Percentiles rank a stretch among this genome's conserved stretches.
These are phyloP conservation scores for Rosellinia necatrix DNA, from an alignment of 2,329 filamentous ascomycete species.

Conservation along the genomic window DNA sequence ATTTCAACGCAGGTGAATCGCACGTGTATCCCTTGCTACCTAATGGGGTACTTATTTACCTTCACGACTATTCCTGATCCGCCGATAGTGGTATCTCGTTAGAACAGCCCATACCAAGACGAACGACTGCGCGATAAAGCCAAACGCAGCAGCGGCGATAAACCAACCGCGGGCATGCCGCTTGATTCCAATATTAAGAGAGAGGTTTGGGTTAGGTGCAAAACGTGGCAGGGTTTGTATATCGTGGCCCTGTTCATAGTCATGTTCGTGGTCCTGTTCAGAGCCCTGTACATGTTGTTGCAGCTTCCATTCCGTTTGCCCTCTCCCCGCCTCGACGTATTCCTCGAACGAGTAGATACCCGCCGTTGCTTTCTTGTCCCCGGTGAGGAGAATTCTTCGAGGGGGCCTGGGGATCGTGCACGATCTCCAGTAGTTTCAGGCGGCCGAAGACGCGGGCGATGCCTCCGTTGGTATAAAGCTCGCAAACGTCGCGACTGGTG, in stretches of 20 bases:
- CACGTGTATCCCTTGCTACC: too few species aligned
- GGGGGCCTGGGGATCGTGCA: constrained; percentile 24
- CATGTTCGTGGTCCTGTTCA: too few species aligned
- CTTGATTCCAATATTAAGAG: constrained; percentile 15
- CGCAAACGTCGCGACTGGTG: constrained; percentile 46
- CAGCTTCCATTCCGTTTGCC: too few species aligned
- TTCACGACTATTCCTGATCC: not conserved
- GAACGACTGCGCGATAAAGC: not conserved
- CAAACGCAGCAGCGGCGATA: not conserved
- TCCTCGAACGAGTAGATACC: not conserved
- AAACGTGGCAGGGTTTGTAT: not conserved
- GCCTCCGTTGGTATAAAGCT: constrained; percentile 43
- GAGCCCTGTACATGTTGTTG: too few species aligned
- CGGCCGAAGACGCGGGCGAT: constrained; percentile 42
- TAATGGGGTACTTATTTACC: too few species aligned
- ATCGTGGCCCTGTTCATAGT: not conserved
- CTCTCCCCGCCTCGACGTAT: too few species aligned
- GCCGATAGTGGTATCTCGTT: not conserved
- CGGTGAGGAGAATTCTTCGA: too few species aligned
- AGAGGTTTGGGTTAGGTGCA: constrained; percentile 14
- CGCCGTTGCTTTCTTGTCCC: not conserved
- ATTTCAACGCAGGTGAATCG: too few species aligned
- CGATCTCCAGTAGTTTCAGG: constrained; percentile 41
- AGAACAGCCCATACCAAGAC: not conserved
- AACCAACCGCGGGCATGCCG: not conserved